These are phyloP conservation scores for Dioscorea dumetorum DNA, from an alignment of 106 monocot species.

Conservation along the genomic window DNA sequence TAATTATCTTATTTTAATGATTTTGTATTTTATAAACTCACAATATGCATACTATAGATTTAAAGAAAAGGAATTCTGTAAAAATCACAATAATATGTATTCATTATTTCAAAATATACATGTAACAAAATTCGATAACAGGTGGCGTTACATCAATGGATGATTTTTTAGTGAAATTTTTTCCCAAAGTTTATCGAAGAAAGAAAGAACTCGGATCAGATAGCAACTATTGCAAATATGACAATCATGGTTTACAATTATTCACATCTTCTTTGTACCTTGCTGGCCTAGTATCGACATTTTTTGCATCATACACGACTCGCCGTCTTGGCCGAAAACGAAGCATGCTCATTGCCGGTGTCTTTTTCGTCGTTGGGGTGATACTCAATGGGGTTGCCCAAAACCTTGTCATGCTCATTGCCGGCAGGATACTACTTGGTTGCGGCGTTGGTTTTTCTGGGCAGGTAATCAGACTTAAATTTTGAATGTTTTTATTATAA, in stretches of 20 bases:
- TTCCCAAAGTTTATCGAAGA: conserved; percentile 39
- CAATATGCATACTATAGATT: too few relatives aligned
- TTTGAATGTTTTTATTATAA: neutral
- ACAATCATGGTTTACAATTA: conserved; percentile 64
- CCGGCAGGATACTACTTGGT: conserved; percentile 70
- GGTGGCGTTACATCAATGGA: conserved; percentile 83
- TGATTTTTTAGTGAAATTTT: conserved; percentile 57
- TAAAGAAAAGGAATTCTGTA: neutral
- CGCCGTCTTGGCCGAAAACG: conserved; percentile 45
- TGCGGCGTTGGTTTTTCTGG: conserved; percentile 64
- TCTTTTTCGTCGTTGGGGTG: conserved; percentile 55
- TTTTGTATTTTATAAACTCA: too few relatives aligned
- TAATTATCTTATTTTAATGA: neutral
- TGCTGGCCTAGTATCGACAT: conserved; percentile 46
- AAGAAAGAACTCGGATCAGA: conserved; percentile 17
- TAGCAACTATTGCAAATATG: conserved; percentile 75
- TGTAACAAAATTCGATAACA: neutral
- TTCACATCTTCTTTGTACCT: conserved; percentile 85
- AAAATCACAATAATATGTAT: neutral
- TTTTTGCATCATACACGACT: conserved; percentile 62
- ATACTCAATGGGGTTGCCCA: conserved; percentile 37
- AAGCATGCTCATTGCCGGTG: conserved; percentile 53
- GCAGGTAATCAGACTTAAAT: conserved; percentile 25
- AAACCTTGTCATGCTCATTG: conserved; percentile 61
- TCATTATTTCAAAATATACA: too few relatives aligned